phyloP scores from a whole-genome alignment of 768 basidiomycete genomes.

The Termitomyces eurrhizus region DNA sequence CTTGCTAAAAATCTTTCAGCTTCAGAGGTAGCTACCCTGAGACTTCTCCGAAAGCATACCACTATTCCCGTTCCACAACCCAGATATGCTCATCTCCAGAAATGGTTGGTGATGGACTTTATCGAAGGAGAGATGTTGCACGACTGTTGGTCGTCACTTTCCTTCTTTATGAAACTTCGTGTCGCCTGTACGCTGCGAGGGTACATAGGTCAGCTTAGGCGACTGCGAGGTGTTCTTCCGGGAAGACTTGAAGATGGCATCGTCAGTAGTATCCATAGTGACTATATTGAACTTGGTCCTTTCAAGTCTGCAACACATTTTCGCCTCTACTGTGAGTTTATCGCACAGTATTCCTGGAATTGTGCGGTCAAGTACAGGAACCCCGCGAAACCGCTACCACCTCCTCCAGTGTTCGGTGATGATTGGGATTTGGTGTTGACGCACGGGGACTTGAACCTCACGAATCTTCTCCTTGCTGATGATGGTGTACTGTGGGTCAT shows the following conservation, averaged over 20 bases:
- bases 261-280: slow-evolving; percentile 3
- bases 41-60: neutral
- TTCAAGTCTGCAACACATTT: slow-evolving; percentile 5
- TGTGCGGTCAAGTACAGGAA: neutral
- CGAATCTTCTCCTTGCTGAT: slow-evolving; percentile 23
- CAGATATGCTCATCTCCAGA: neutral
- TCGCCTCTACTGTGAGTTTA: neutral
- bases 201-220: slow-evolving; percentile 23
- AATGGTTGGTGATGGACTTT: slow-evolving; percentile 20
- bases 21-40: slow-evolving; percentile 2
- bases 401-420: neutral
- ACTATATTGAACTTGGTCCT: neutral
- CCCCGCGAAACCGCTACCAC: neutral
- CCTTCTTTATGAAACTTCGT: slow-evolving; percentile 17
- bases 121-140: slow-evolving; percentile 21
- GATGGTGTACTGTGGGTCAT: slow-evolving; percentile 27
- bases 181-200: slow-evolving; percentile 24
- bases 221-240: slow-evolving; percentile 1
- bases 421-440: slow-evolving; percentile 19
- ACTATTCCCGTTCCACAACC: slow-evolving; percentile 9
- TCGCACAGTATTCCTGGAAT: neutral
- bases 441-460: slow-evolving; percentile 24
- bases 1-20: neutral
- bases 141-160: slow-evolving; percentile 21
- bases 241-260: slow-evolving; percentile 2